Base-by-base conservation (phyloP, 2,329 filamentous ascomycete genomes). In the Fusarium citri region DNA sequence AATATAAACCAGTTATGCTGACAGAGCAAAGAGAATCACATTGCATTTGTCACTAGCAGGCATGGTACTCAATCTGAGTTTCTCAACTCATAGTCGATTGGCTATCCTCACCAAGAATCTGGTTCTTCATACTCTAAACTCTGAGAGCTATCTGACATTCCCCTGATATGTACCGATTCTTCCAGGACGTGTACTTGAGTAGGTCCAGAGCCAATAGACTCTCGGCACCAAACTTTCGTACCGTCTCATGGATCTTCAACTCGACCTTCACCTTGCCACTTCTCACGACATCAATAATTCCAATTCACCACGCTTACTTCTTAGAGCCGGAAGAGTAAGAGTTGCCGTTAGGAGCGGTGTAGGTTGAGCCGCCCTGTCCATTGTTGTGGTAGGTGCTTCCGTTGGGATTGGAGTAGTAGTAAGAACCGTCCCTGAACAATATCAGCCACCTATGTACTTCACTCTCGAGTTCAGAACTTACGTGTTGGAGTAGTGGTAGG, bases 321-420 rank as follows among this genome's bases (percentile, higher is more conserved):
- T 70, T 72, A 23, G 60, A 64, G 14, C 15, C 50, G 25, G 57
- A 64, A 9, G 55, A 57, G 64, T 47, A 56, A 34, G 10, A 42
- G 41, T 56, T 25, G 41, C 84, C 86, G 59, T 81, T 80, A 9
- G 90, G 80, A 12, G 88, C 72, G 20, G 87, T 92, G 79, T 92
- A 93, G 20, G 80, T 88, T 25, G 87, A 86, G 50, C 79, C 75
- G 8, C 90, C 90, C 14, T 77, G 76, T 46, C 89, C 89, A 70
- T 84, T 78, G 79, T 91, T 91, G 83, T 92, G 81, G 81, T 93
- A 93, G 41, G 87, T 90, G 75, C 87, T 91, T 16, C 89, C 89
- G 68, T 91, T 86, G 47, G 89, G 80, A 80, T 92, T 93, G 76
- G 85, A 87, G 80, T 92, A 93, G 82, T 93, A 92, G 83, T 93